Percentiles rank a stretch among this genome's conserved stretches.
phyloP scores from a whole-genome alignment of 2,329 filamentous ascomycete species.

The Teratosphaeria nubilosa region DNA sequence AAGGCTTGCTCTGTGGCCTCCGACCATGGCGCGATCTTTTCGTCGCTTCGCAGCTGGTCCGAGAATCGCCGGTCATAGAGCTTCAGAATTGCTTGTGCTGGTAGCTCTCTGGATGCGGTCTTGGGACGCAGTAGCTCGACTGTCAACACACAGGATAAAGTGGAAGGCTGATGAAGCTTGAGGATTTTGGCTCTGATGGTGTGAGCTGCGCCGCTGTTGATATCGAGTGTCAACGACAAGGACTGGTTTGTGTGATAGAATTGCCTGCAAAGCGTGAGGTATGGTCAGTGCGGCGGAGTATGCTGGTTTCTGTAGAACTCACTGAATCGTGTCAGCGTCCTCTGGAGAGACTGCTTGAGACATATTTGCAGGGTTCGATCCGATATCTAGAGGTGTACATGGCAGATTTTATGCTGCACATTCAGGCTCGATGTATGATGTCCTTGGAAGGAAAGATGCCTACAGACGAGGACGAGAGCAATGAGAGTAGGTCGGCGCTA shows the following conservation, averaged over 20 bases:
- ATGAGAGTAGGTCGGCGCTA: too few relatives aligned
- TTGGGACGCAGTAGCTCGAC: not conserved
- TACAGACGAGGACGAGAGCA: too few relatives aligned
- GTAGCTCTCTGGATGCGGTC: not conserved
- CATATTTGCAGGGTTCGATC: too few relatives aligned
- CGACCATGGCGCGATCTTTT: not conserved
- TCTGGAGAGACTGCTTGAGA: too few relatives aligned
- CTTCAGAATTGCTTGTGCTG: not conserved
- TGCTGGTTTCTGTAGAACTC: not conserved
- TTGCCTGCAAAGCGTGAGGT: not conserved
- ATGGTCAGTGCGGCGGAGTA: not conserved
- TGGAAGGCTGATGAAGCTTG: not conserved
- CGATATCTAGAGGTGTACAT: too few relatives aligned
- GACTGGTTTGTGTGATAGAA: not conserved
- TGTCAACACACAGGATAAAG: not conserved
- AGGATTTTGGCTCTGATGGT: not conserved
- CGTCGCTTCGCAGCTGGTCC: not conserved
- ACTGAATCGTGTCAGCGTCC: not conserved
- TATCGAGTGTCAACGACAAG: not conserved
- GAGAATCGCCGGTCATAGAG: not conserved
- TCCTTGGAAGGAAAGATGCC: too few relatives aligned
- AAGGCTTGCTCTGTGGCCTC: not conserved
- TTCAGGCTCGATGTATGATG: too few relatives aligned
- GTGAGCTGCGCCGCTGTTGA: not conserved
- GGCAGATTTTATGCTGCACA: too few relatives aligned